phyloP scores from a whole-genome alignment of 129 eudicot species.

The Escallonia herrerae region DNA sequence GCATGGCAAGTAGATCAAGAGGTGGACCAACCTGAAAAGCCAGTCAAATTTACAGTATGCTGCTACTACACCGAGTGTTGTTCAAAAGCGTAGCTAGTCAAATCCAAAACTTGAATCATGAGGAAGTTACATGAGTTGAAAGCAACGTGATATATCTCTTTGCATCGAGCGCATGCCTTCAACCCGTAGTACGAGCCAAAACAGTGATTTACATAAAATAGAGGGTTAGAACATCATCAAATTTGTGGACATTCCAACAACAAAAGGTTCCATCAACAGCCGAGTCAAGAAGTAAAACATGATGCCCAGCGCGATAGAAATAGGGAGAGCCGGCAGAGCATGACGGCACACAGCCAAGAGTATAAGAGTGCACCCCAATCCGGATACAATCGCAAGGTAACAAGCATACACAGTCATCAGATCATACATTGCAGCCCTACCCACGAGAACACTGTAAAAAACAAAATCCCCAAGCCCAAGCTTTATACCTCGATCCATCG shows the following conservation, averaged over 20 bases:
- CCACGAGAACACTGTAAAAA: constrained; percentile 94
- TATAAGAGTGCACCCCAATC: constrained; percentile 90
- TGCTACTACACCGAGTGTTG: too few species aligned
- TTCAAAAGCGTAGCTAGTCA: too few species aligned
- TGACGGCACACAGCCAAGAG: constrained; percentile 84
- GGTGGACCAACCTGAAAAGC: too few species aligned
- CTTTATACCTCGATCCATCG: constrained; percentile 59
- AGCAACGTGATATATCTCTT: constrained; percentile 1
- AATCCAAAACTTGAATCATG: constrained; percentile 11
- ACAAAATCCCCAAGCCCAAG: constrained; percentile 97
- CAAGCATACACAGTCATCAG: constrained; percentile 99
- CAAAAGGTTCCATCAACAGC: constrained; percentile 90
- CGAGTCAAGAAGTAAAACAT: constrained; percentile 90
- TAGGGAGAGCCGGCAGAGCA: constrained; percentile 97
- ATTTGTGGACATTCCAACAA: constrained; percentile 78
- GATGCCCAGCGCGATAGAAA: constrained; percentile 79
- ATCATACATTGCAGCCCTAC: constrained; percentile 99
- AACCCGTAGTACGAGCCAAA: constrained; percentile 3
- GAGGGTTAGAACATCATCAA: constrained; percentile 74
- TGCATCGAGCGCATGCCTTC: constrained; percentile 2
- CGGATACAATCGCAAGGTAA: constrained; percentile 93
- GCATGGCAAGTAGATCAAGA: too few species aligned
- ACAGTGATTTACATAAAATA: neutral
- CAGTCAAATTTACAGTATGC: too few species aligned
- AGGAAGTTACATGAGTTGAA: constrained; percentile 8